Base-by-base conservation (phyloP, 805 yeast species). In the Metschnikowia rubicola region DNA sequence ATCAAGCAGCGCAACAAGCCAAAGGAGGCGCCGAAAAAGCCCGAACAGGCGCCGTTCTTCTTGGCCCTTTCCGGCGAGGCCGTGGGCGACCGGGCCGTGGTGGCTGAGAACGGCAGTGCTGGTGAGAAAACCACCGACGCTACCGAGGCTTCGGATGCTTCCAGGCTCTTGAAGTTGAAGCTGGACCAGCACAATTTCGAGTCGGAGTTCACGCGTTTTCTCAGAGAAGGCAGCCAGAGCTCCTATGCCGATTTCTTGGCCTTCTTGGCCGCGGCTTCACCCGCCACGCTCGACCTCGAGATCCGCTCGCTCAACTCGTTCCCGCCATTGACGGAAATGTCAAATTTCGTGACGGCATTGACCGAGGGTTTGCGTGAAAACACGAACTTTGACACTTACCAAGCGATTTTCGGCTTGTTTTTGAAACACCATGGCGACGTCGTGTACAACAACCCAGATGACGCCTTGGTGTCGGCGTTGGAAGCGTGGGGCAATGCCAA, bases 1-100 rank as follows among this genome's bases (percentile, higher is more conserved):
- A 92, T 94, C 56, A 88, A 82, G 60, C 80, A 78, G 62, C 80
- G 99, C 60, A 90, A 89, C 62, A 92, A 88, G 66, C 97, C 99
- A 19, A 82, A 73, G 43, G 97, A 89, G 62, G 86, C 92, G 1
- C 87, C 94, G 31, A 88, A 87, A 71, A 87, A 83, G 54, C 88
- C 96, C 1, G 86, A 86, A 54, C 77, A 81, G 51, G 81, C 88
- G 0, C 84, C 84, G 12, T 94, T 95, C 65, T 95, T 95, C 73
- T 71, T 94, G 49, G 78, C 81, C 39, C 69, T 85, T 17, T 61
- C 79, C 4, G 88, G 89, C 30, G 80, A 76, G 43, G 73, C 73
- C n/a, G 85, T 83, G 44, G 91, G 90, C 48, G 88, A 84, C 59
- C 78, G 80, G 29, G 89, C 90, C 0, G 62, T 68, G 39, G 78